phyloP scores from a whole-genome alignment of 805 yeast species.

The Saccharomycopsis oosterbeekiorum region DNA sequence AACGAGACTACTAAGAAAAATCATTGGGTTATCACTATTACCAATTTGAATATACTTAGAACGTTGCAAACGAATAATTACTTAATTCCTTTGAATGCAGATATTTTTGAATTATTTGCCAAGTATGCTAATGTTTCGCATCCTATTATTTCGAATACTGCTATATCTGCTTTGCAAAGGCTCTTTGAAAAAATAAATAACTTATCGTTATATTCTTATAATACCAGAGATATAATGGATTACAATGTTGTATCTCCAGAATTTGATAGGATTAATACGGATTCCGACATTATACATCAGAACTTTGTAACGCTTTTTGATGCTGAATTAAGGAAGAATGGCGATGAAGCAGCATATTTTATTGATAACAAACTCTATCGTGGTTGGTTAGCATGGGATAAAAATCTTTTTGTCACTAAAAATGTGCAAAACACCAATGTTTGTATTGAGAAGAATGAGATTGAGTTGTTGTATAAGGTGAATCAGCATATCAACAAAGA shows the following conservation, averaged over 20 bases:
- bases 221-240: constrained; percentile 34
- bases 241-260: constrained; percentile 29
- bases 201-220: constrained; percentile 39
- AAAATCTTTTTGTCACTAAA: constrained; percentile 37
- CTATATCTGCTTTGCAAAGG: constrained; percentile 51
- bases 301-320: constrained; percentile 35
- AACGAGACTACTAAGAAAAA: constrained; percentile 22
- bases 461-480: constrained; percentile 30
- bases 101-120: constrained; percentile 35
- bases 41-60: constrained; percentile 41
- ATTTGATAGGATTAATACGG: constrained; percentile 35
- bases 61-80: constrained; percentile 38
- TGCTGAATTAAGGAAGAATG: constrained; percentile 39
- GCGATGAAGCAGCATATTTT: constrained; percentile 38
- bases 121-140: constrained; percentile 48
- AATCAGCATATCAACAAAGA: constrained; percentile 39
- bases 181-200: constrained; percentile 36
- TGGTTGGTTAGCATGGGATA: constrained; percentile 77
- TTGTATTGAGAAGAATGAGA: constrained; percentile 35
- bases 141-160: constrained; percentile 53
- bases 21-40: constrained; percentile 50
- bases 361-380: constrained; percentile 45
- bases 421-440: constrained; percentile 22
- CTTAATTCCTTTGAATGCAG: constrained; percentile 29
- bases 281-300: constrained; percentile 21